Base-by-base conservation (phyloP, 371 early-diverging fungal genomes). In the Syncephalastrum sp. region DNA sequence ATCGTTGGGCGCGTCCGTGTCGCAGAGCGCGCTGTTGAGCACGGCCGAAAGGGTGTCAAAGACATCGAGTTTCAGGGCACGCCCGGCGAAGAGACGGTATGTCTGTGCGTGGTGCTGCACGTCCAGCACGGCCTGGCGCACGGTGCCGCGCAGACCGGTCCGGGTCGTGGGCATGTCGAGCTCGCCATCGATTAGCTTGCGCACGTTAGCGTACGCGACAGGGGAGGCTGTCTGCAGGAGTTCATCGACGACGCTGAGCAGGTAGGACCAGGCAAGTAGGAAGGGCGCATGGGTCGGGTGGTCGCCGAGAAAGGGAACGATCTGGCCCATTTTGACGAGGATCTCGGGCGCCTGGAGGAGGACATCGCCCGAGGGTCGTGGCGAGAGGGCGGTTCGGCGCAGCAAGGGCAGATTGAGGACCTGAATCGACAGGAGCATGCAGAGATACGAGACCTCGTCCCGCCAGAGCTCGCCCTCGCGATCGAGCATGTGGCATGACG, bases 251-350 rank as follows among this genome's bases (percentile, higher is more conserved):
- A 53, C 52, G 23, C 54, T 51, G 5, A 79, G 60, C 38, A 79
- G 63, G 41, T 60, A 71, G 1, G 79, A 72, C 79, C 79, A 79
- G 13, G 72, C 66, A n/a, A 79, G 49, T 25, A 79, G 52, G 16
- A 70, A 64, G 10, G 60, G 59, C 15, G 76, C 53, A 44, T 75
- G 74, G 27, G 63, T 57, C 13, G 19, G 24, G 21, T 47, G 55
- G 21, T 60, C 53, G 1, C 76, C 79, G 44, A 78, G 49, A 38
- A 57, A 71, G 10, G 56, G 42, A 1, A 56, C 63, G 3, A 78
- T 29, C 17, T 63, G 60, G n/a, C 70, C 68, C 42, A 75, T 68
- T 27, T 71, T 65, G 17, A 59, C 29, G 14, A 44, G 13, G n/a
- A 58, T 43, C 13, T 38, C 51, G 16, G 48, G 50, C 1, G 41